Evolutionary conservation across 78 protist species (phyloP).

Genomic region (Trichosphaerium sp.): DNA sequence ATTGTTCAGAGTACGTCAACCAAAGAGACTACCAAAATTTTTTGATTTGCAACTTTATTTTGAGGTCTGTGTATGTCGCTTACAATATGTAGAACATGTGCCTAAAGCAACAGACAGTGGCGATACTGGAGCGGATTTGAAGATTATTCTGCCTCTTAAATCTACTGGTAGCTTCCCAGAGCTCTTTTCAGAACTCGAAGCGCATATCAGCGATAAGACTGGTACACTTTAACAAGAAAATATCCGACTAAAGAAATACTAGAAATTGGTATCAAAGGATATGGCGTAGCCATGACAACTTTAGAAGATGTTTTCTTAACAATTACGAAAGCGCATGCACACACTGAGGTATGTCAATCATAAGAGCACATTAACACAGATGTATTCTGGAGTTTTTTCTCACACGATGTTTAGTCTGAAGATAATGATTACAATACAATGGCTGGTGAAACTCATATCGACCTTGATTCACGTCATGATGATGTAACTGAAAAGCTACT

Average conservation of each 20-base stretch:
- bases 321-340: background rate
- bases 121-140: background rate
- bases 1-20: background rate
- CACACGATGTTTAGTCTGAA: no score
- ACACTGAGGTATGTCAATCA: no score
- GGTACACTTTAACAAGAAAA: no score
- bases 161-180: background rate
- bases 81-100: background rate
- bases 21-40: background rate
- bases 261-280: background rate
- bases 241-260: no score
- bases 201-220: background rate
- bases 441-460: no score
- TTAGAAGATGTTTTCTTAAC: constrained; percentile 48
- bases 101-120: background rate
- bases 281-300: constrained; percentile 18
- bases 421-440: no score
- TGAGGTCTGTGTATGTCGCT: background rate
- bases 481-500: no score
- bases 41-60: background rate
- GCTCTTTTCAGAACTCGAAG: constrained; percentile 1
- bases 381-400: no score
- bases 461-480: no score
- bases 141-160: background rate
- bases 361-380: no score